Conservation (phyloP, 768 basidiomycete species). For the Coprinopsis cinerea region DNA sequence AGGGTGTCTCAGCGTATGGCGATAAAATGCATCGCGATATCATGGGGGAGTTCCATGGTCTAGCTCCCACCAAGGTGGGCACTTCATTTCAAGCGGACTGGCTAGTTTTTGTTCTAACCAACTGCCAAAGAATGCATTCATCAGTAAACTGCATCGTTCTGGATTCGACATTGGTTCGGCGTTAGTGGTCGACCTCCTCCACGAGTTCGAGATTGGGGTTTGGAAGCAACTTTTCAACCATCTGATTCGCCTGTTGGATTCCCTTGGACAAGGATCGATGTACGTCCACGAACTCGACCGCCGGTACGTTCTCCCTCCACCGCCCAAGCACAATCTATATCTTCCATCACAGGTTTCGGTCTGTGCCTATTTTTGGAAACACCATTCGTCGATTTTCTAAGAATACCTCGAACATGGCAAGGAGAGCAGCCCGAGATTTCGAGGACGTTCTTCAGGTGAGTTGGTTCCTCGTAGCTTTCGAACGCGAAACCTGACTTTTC, state of each 20-base stretch:
- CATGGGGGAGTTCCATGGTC: too few species aligned
- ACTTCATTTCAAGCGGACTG: too few species aligned
- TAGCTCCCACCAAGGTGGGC: too few species aligned
- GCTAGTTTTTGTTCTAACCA: too few species aligned
- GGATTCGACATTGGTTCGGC: constrained; percentile 21
- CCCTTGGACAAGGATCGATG: constrained; percentile 13
- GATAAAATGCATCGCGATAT: too few species aligned
- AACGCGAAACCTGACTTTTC: neutral
- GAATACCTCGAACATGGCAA: constrained; percentile 25
- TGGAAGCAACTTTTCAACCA: constrained; percentile 32
- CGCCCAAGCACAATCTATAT: constrained; percentile 27
- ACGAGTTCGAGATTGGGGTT: constrained; percentile 33
- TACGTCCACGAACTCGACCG: constrained; percentile 32
- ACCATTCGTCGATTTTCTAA: constrained; percentile 25
- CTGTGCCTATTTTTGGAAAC: constrained; percentile 21
- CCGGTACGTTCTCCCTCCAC: constrained; percentile 29
- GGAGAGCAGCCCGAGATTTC: constrained; percentile 28
- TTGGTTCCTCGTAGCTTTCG: neutral
- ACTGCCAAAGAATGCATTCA: too few species aligned
- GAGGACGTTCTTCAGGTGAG: constrained; percentile 33
- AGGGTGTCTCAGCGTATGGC: neutral
- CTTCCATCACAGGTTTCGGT: constrained; percentile 19
- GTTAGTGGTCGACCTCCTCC: constrained; percentile 27
- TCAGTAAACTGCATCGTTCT: too few species aligned
- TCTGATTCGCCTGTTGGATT: constrained; percentile 25